phyloP scores from a whole-genome alignment of 78 protist species.

The Monocercomonoides exilis region DNA sequence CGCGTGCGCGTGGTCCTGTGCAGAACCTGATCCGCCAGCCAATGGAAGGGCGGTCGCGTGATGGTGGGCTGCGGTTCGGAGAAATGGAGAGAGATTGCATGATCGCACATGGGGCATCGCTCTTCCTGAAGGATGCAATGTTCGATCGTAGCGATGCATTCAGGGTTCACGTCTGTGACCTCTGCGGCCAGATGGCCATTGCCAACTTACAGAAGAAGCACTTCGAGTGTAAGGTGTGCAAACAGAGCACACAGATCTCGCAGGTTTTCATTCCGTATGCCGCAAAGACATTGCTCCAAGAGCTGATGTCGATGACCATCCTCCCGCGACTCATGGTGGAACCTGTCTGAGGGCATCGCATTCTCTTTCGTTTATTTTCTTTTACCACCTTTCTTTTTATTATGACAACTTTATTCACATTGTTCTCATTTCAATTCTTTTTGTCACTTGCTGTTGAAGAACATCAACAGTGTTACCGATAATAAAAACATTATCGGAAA shows the following conservation, averaged over 20 bases:
- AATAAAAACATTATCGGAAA: no score
- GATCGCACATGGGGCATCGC: slow-evolving; percentile 93
- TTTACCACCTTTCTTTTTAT: no score
- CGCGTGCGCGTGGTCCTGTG: slow-evolving; percentile 94
- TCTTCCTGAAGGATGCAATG: slow-evolving; percentile 85
- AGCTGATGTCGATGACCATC: slow-evolving; percentile 94
- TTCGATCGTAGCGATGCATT: slow-evolving; percentile 78
- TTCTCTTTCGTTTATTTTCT: no score
- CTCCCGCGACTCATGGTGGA: slow-evolving; percentile 73
- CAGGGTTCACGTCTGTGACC: slow-evolving; percentile 91
- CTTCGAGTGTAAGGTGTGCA: slow-evolving; percentile 77
- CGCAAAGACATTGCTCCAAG: slow-evolving; percentile 96
- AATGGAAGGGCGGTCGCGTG: slow-evolving; percentile 94
- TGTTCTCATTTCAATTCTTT: no score
- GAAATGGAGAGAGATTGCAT: slow-evolving; percentile 98
- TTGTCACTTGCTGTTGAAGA: no score
- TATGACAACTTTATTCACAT: no score
- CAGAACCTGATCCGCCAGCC: slow-evolving; percentile 94
- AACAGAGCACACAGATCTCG: slow-evolving; percentile 42
- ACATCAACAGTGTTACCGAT: no score
- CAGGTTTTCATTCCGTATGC: slow-evolving; percentile 94
- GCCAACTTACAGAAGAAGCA: slow-evolving; percentile 52
- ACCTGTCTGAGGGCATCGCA: no score
- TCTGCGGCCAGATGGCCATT: slow-evolving; percentile 88
- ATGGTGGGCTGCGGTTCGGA: slow-evolving; percentile 99